A percentile compares a stretch with the other conserved stretches of the same genome.
Conservation (phyloP, 169 alveolate species). For the Plasmodium gonderi region DNA sequence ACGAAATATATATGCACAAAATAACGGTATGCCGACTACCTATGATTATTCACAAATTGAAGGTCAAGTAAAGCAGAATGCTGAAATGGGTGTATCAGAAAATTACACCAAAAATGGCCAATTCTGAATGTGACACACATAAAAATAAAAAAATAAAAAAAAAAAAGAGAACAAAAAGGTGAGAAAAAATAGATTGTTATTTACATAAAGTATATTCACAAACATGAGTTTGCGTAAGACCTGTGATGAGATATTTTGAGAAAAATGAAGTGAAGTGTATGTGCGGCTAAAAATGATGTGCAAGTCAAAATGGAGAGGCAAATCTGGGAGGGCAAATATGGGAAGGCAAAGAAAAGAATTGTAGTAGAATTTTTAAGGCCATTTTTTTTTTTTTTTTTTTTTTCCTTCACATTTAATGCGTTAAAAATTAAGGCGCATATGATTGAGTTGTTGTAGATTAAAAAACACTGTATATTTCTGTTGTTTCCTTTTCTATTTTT, state of each 20-base stretch:
- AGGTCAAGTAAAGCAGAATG: constrained; percentile 77
- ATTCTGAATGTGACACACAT: not conserved
- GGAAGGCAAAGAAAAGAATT: not conserved
- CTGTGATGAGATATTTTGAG: not conserved
- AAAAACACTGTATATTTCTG: not conserved
- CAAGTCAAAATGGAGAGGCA: not conserved
- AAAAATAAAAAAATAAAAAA: not conserved
- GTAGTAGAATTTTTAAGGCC: not conserved
- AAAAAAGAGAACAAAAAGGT: not conserved
- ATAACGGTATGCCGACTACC: constrained; percentile 78
- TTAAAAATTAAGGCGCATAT: constrained; percentile 1
- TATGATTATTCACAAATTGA: constrained; percentile 82
- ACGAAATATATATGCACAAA: constrained; percentile 26
- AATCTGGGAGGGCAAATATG: not conserved
- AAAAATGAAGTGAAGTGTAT: not conserved
- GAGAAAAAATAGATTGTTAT: not conserved
- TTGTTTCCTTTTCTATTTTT: not conserved
- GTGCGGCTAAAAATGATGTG: not conserved
- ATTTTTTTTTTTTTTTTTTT: constrained; percentile 23
- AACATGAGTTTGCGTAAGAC: not conserved
- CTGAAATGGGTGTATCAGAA: constrained; percentile 80
- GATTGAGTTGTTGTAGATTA: not conserved
- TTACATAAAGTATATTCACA: no score
- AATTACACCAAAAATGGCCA: constrained; percentile 34
- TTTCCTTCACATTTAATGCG: not conserved